Evolutionary conservation across 2,329 filamentous ascomycete genomes (phyloP).

Genomic region (Arthroderma sp.): DNA sequence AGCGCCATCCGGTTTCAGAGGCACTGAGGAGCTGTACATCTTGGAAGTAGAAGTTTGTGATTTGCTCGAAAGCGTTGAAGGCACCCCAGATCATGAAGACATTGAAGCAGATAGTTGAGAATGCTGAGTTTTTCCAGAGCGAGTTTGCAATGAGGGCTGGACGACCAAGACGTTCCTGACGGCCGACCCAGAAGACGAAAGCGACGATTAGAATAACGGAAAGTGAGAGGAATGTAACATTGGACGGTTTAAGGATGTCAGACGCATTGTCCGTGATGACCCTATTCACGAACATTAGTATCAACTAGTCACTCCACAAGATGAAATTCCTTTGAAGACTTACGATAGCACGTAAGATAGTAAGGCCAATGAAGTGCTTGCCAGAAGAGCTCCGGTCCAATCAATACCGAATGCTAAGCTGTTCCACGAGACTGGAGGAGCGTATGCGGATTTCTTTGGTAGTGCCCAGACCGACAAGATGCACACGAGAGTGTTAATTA

Average conservation of each 20-base stretch:
- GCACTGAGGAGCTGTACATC: constrained; percentile 36
- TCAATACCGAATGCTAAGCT: constrained; percentile 28
- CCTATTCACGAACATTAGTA: background rate
- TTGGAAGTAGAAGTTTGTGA: constrained; percentile 40
- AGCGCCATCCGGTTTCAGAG: constrained; percentile 33
- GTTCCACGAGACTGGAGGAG: constrained; percentile 4
- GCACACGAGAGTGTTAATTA: constrained; percentile 18
- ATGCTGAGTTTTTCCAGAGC: constrained; percentile 45
- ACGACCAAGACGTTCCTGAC: constrained; percentile 31
- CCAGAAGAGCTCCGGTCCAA: constrained; percentile 38
- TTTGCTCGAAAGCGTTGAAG: constrained; percentile 36
- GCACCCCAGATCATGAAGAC: constrained; percentile 36
- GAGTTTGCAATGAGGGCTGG: constrained; percentile 50
- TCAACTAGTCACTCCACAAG: background rate
- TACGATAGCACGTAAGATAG: constrained; percentile 40
- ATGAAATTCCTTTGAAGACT: constrained; percentile 11
- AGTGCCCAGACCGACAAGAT: constrained; percentile 6
- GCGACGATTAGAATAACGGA: constrained; percentile 21
- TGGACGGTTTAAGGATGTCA: background rate
- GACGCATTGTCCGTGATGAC: constrained; percentile 4
- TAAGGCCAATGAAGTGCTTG: constrained; percentile 35
- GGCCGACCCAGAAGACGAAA: constrained; percentile 43
- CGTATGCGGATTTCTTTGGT: constrained; percentile 5
- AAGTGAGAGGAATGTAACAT: constrained; percentile 1
- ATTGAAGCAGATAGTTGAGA: constrained; percentile 42